Conservation (phyloP, 2,329 filamentous ascomycete genomes). For the Pseudopyricularia cyperi region DNA sequence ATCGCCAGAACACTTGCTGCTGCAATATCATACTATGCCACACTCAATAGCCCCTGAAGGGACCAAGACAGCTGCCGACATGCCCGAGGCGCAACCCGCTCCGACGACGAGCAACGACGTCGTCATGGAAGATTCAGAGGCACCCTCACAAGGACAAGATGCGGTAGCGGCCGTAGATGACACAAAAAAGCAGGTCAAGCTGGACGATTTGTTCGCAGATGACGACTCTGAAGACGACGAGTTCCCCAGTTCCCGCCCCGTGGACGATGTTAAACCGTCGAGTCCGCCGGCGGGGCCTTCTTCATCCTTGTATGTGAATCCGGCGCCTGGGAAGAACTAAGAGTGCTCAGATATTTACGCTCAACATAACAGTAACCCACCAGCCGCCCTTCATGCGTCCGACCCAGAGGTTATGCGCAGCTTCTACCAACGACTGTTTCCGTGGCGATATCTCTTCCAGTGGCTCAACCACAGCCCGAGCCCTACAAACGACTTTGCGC, state of each 20-base stretch:
- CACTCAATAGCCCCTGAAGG: slow-evolving; percentile 24
- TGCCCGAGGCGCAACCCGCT: slow-evolving; percentile 11
- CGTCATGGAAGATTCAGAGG: slow-evolving; percentile 24
- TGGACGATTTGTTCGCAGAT: slow-evolving; percentile 47
- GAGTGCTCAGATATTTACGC: not conserved
- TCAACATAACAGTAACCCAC: not conserved
- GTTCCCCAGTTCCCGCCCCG: slow-evolving; percentile 24
- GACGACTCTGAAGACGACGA: slow-evolving; percentile 50
- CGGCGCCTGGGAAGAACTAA: not conserved
- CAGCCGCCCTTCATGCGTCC: slow-evolving; percentile 33
- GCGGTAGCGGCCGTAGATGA: slow-evolving; percentile 1
- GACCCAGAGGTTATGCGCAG: slow-evolving; percentile 75
- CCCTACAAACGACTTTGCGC: slow-evolving; percentile 75
- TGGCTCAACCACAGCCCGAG: slow-evolving; percentile 92
- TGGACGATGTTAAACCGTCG: slow-evolving; percentile 16
- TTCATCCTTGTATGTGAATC: slow-evolving; percentile 17
- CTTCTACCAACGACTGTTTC: slow-evolving; percentile 93
- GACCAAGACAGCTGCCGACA: not conserved
- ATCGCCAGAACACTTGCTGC: not conserved
- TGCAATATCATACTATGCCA: slow-evolving; percentile 23
- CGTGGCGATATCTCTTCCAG: slow-evolving; percentile 88
- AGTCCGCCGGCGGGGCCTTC: slow-evolving; percentile 29
- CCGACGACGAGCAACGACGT: slow-evolving; percentile 16
- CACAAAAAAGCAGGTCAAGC: slow-evolving; percentile 32
- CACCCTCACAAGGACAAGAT: slow-evolving; percentile 4